A percentile compares a stretch with the other conserved stretches of the same genome.
phyloP scores from a whole-genome alignment of 208 protist genomes.

The Vickermania ingenoplastis region DNA sequence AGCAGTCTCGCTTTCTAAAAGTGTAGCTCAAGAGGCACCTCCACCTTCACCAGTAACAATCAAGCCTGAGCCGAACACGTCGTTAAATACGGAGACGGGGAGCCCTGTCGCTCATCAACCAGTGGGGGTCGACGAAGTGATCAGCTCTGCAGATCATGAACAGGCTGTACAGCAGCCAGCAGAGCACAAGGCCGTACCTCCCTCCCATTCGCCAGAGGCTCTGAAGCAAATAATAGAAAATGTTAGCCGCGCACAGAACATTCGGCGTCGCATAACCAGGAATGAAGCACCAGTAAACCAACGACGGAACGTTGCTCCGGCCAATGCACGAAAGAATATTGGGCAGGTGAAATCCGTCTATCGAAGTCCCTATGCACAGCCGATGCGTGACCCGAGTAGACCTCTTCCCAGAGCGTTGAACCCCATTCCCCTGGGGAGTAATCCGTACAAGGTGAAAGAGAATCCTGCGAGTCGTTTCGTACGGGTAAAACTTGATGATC shows the following conservation, averaged over 20 bases:
- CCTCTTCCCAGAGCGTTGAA: background rate
- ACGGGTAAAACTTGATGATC: background rate
- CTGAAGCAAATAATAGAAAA: background rate
- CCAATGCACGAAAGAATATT: conserved; percentile 3
- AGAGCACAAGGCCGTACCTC: too few relatives aligned
- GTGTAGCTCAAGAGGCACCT: conserved; percentile 8
- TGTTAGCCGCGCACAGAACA: background rate
- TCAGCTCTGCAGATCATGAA: too few relatives aligned
- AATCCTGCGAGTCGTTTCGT: background rate
- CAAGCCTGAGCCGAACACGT: background rate
- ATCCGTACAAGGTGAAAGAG: background rate
- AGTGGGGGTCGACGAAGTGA: background rate
- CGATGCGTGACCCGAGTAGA: background rate
- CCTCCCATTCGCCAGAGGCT: background rate
- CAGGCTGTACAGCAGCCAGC: too few relatives aligned
- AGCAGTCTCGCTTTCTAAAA: conserved; percentile 53
- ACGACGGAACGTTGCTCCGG: conserved; percentile 1
- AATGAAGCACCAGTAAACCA: background rate
- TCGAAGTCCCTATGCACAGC: background rate
- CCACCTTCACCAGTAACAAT: too few relatives aligned
- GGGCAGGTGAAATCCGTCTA: background rate
- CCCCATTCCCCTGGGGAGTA: too few relatives aligned
- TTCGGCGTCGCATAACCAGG: background rate
- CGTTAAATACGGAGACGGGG: conserved; percentile 1
- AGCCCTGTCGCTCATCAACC: background rate